Evolutionary conservation across 257 asterid species (phyloP).

Genomic region (Ilex asprella): DNA sequence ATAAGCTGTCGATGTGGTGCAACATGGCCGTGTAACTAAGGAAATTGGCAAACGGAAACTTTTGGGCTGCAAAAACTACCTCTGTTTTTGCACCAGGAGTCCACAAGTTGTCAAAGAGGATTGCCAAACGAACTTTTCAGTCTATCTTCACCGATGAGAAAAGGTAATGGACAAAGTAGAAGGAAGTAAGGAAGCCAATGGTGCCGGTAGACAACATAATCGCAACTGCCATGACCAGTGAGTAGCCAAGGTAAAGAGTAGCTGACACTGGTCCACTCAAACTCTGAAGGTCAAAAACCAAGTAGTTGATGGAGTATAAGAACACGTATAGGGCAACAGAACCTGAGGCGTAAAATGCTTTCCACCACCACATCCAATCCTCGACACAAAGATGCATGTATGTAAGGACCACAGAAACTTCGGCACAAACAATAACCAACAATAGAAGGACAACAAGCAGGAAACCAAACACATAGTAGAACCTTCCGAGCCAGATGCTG

Average conservation of each 20-base stretch:
- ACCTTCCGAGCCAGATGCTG: conserved; percentile 80
- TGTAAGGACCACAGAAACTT: conserved; percentile 75
- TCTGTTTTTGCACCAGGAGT: too few species aligned
- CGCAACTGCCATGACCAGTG: conserved; percentile 69
- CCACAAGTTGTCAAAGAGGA: conserved; percentile 7
- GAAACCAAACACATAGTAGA: conserved; percentile 79
- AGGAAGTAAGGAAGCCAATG: conserved; percentile 74
- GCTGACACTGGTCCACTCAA: conserved; percentile 85
- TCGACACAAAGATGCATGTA: conserved; percentile 89
- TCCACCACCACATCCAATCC: conserved; percentile 99
- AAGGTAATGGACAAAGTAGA: conserved; percentile 76
- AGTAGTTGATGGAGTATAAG: conserved; percentile 71
- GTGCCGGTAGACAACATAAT: conserved; percentile 81
- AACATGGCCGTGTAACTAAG: conserved; percentile 10
- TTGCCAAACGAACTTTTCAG: conserved; percentile 22
- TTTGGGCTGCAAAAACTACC: background rate
- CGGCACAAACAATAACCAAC: conserved; percentile 70
- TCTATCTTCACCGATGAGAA: conserved; percentile 89
- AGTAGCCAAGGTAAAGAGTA: conserved; percentile 64
- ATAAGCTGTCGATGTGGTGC: conserved; percentile 11
- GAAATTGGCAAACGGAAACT: conserved; percentile 5
- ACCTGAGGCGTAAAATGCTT: conserved; percentile 74
- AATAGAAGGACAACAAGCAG: conserved; percentile 53
- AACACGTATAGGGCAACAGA: conserved; percentile 76
- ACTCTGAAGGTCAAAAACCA: conserved; percentile 79